Evolutionary conservation across 1,139 yeast species (phyloP), one percentile per base, ranked within the genome.

Genomic region (Suhomyces coccinellae): DNA sequence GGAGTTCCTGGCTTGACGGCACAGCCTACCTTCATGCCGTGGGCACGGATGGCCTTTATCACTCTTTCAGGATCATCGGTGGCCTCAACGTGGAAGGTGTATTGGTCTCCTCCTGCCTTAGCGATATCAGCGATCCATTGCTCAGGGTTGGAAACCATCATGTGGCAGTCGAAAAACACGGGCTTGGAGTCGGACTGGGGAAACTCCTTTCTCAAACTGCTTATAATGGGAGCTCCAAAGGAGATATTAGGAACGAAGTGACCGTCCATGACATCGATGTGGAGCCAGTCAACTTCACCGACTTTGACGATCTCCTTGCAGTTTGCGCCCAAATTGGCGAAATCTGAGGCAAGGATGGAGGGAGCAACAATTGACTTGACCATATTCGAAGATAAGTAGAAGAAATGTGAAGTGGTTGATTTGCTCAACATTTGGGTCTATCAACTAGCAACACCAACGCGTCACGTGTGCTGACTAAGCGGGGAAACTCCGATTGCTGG

Each of bases 211-310:
- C 99, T 82, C 58, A 93, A 77, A 35, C 91, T 83, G 48, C 82
- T 72, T 47, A 93, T 90, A 44, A 93, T 82, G 46, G 97, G 96
- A 36, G 96, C 89, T 13, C 99, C 99, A 62, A 93, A 75, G 6
- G 97, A 84, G 57, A 93, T 85, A 71, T 95, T 93, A 55, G 99
- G 99, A 40, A 95, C 99, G 66, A 93, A 93, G 68, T 93, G 93
- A 45, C 99, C 98, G 65, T 93, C 99, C 99, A 93, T 93, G 42
- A 93, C 95, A 66, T 93, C 99, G 46, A 93, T 83, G 67, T 93
- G 99, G 52, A 95, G 82, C 99, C 99, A 93, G 58, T 93, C 96
- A 14, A 46, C 41, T 8, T 35, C 48, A 8, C 47, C 47, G 31
- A 97, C 96, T 40, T 84, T 76, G 51, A 82, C 80, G 56, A 91